A percentile compares a stretch with the other conserved stretches of the same genome.
phyloP scores from a whole-genome alignment of 2,329 filamentous ascomycete genomes.

The Microdochium trichocladiopsis region DNA sequence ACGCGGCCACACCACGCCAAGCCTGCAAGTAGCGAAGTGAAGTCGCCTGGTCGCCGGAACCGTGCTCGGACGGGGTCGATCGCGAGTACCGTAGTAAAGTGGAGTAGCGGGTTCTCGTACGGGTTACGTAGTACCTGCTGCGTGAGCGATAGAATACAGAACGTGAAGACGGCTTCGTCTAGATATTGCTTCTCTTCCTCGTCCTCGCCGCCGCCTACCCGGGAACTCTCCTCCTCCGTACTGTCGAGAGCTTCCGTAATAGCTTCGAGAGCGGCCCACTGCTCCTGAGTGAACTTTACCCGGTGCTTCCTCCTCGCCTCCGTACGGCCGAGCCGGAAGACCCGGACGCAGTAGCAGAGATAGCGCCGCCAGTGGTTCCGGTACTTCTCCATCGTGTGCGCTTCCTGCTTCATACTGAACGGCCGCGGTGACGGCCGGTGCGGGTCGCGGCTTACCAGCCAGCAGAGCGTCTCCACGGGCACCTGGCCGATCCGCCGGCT shows the following conservation, averaged over 20 bases:
- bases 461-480: not conserved
- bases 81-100: not conserved
- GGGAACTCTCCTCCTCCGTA: too few species aligned
- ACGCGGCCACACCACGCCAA: too few species aligned
- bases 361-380: not conserved
- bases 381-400: not conserved
- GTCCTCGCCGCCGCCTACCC: too few species aligned
- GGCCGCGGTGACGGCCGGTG: not conserved
- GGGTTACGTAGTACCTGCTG: not conserved
- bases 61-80: too few species aligned
- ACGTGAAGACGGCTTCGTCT: not conserved
- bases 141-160: not conserved
- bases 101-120: not conserved
- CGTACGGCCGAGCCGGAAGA: too few species aligned
- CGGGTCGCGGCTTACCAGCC: not conserved
- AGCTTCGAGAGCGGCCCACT: not conserved
- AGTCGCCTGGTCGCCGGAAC: too few species aligned
- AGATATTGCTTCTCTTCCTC: not conserved
- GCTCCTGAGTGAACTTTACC: not conserved
- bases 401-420: not conserved
- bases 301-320: not conserved
- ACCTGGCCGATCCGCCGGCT: too few species aligned
- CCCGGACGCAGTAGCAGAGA: not conserved
- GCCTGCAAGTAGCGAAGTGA: too few species aligned
- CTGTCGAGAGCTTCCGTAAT: not conserved